These are phyloP conservation scores for Crithidia mellificae DNA, from an alignment of 208 protist genomes.

Conservation along the genomic window DNA sequence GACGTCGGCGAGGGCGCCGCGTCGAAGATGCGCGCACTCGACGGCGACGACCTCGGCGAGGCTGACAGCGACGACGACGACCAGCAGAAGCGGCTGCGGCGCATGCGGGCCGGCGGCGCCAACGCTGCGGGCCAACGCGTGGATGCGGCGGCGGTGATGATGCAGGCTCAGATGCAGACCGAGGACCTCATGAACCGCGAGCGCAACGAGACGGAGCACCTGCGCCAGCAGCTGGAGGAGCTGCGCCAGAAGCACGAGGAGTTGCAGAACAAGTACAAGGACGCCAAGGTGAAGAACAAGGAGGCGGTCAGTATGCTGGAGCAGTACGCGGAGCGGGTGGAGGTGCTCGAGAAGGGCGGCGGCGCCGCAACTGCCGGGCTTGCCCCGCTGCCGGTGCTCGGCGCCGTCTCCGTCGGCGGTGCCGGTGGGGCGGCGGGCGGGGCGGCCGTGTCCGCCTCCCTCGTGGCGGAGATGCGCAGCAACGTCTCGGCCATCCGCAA, in stretches of 20 bases:
- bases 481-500: slow-evolving; percentile 57
- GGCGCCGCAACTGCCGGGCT: slow-evolving; percentile 11
- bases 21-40: slow-evolving; percentile 61
- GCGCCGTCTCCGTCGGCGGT: slow-evolving; percentile 19
- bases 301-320: slow-evolving; percentile 65
- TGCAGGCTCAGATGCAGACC: slow-evolving; percentile 78
- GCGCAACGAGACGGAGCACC: slow-evolving; percentile 54
- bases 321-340: slow-evolving; percentile 66
- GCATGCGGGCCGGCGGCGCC: slow-evolving; percentile 25
- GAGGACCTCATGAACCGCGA: slow-evolving; percentile 75
- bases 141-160: slow-evolving; percentile 52
- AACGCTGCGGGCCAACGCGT: slow-evolving; percentile 11
- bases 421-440: background rate
- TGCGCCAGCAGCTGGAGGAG: slow-evolving; percentile 76
- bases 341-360: slow-evolving; percentile 53
- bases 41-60: slow-evolving; percentile 44
- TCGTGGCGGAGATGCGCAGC: slow-evolving; percentile 61
- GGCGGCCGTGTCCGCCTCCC: slow-evolving; percentile 23
- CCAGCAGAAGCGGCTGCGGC: slow-evolving; percentile 51
- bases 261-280: slow-evolving; percentile 91
- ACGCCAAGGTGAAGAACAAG: slow-evolving; percentile 90
- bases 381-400: slow-evolving; percentile 33
- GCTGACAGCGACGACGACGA: slow-evolving; percentile 86
- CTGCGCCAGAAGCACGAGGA: slow-evolving; percentile 83
- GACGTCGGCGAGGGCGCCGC: slow-evolving; percentile 79